phyloP scores from a whole-genome alignment of 805 yeast species.

The Ogataea trehaloabstinens region DNA sequence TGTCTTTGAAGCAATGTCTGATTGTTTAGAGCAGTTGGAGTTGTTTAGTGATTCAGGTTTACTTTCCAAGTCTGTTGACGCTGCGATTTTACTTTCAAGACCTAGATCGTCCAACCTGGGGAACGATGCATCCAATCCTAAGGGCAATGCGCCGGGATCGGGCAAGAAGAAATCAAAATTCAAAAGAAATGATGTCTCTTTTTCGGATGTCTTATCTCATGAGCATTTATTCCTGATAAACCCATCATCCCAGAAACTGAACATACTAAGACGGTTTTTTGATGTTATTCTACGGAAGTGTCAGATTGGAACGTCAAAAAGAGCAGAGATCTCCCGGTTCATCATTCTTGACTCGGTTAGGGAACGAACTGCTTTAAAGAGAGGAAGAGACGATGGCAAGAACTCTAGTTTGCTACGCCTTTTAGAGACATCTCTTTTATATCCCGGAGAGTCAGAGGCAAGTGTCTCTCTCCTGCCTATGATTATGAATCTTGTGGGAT shows the following conservation, averaged over 20 bases:
- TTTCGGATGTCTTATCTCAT: conserved; percentile 69
- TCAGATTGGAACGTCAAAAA: conserved; percentile 59
- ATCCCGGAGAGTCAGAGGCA: conserved; percentile 60
- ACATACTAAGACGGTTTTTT: conserved; percentile 45
- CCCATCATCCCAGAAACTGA: conserved; percentile 38
- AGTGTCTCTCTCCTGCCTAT: conserved; percentile 67
- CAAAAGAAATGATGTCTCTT: conserved; percentile 46
- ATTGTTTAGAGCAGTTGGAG: conserved; percentile 23
- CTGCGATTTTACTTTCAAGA: conserved; percentile 45
- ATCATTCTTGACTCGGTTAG: conserved; percentile 37
- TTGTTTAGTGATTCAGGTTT: conserved; percentile 46
- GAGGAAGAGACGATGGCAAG: conserved; percentile 21
- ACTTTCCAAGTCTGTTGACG: conserved; percentile 56
- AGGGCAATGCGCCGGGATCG: conserved; percentile 6
- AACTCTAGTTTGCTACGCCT: conserved; percentile 43
- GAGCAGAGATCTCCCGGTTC: conserved; percentile 54
- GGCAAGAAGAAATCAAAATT: conserved; percentile 23
- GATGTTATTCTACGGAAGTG: conserved; percentile 45
- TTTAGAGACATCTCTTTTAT: conserved; percentile 56
- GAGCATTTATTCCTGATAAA: conserved; percentile 49
- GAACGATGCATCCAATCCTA: conserved; percentile 15
- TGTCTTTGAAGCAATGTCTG: conserved; percentile 29
- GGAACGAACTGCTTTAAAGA: conserved; percentile 27
- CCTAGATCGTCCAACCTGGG: conserved; percentile 30
- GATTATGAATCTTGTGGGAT: conserved; percentile 49